Evolutionary conservation across 2,329 filamentous ascomycete genomes (phyloP), one percentile per base, ranked within the genome.

Genomic region (Beauveria brongniartii): DNA sequence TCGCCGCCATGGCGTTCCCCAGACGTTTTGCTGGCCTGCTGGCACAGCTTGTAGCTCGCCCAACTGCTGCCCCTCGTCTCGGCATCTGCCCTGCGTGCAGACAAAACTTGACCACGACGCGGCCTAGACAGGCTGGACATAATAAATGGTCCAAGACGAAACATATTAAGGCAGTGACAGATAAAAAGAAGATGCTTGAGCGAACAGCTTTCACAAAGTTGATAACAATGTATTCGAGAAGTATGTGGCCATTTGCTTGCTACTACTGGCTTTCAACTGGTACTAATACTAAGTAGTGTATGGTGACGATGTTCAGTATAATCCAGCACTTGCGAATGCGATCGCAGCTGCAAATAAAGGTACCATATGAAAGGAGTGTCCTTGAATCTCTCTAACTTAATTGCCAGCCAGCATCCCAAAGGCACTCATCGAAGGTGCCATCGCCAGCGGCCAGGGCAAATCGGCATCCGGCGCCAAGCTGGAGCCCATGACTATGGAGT

Each of bases 131-230:
- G 63, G 87, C 88, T 26, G 92, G 92, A 16, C 92, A 96, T 76
- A 96, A 88, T 74, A 89, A 92, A 72, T 99, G 94, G 94, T 92
- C 91, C 62, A 96, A 94, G 70, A 97, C 97, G 76, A 90, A 88
- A 71, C 94, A 97, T 74, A 91, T 94, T 73, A 99, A 99, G 75
- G 92, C 88, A 56, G 90, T 88, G 64, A 89, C 87, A 62, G 94
- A 99, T 73, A 82, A 82, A 62, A 87, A 87, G 67, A 96, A 92
- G 75, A 91, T 86, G 74, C 82, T 82, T 48, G 81, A 87, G 67
- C 87, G 92, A 34, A 83, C 81, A 52, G 73, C 80, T 50, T 82
- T 95, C 67, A 81, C 87, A 24, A 87, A 90, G 66, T 84, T 88
- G 63, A 88, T 97, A 61, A 83, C 87, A 55, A 82, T 87, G 63